Base-by-base conservation (phyloP, 202 grass and related monocot species). In the Tripidium arundinaceum region DNA sequence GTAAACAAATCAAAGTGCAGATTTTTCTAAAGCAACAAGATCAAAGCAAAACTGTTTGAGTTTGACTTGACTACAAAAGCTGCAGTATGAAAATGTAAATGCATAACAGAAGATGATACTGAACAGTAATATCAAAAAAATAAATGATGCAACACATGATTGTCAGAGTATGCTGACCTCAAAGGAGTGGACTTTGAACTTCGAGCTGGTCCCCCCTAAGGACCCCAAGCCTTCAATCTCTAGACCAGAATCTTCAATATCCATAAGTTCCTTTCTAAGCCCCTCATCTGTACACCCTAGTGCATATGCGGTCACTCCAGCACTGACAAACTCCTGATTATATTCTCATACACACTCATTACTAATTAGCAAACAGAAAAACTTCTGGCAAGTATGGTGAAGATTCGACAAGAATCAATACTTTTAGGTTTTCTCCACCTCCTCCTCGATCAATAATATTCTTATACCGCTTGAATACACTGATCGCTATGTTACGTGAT, bases 201-300 rank as follows among this genome's bases (percentile, higher is more conserved):
- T 93, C 61, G 93, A 79, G 78, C 68, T 89, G 46, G 86, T 93
- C 75, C 90, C 84, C 33, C 88, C 84, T 79, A 78, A 83, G 57
- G 87, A 86, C 37, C 76, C 82, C 41, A 95, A 81, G 62, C 80
- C 90, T 90, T 93, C 90, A 64, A 95, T 93, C 82, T 91, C 84
- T 15, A 82, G 29, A 81, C 78, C 91, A 69, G 92, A 95, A 87
- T 89, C 88, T 77, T 85, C 89, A 9, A 95, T 81, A 76, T 88
- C 83, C 55, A 90, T 78, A 84, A 98, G 90, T 83, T 98, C 96
- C 69, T 85, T 93, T 76, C 91, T 93, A 72, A 98, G 79, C 45
- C 92, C 92, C 81, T 98, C 92, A 79, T 93, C 92, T 25, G 92
- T 93, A 89, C 95, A 98, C 6, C 95, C 88, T 58, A 98, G 88